Evolutionary conservation across 75 land plant genomes (phyloP).

Genomic region (Cupressus sempervirens): DNA sequence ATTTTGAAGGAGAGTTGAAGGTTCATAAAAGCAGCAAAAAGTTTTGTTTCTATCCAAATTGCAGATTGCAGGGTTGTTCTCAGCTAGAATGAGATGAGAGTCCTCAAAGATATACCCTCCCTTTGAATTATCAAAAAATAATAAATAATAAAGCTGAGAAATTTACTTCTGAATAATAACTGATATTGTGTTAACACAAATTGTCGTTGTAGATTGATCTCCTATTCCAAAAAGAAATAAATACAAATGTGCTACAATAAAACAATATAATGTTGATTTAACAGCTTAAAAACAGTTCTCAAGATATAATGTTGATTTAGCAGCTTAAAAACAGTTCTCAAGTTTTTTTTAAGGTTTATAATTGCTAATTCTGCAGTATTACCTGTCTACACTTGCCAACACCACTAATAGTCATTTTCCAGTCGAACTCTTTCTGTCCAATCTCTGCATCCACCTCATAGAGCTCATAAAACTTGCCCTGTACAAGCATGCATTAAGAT

Average conservation of each 20-base stretch:
- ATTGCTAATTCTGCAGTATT: background rate
- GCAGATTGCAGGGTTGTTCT: background rate
- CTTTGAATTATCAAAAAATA: background rate
- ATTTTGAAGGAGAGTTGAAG: background rate
- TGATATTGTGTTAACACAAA: background rate
- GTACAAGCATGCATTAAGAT: background rate
- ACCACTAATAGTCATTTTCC: constrained; percentile 92
- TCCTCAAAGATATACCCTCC: background rate
- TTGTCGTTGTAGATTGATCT: background rate
- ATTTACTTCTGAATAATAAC: background rate
- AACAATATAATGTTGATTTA: background rate
- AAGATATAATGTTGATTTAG: background rate
- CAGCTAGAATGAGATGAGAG: background rate
- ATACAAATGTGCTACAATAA: no score
- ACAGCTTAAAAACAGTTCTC: background rate
- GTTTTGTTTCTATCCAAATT: background rate
- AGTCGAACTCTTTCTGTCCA: constrained; percentile 92
- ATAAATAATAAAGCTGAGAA: background rate
- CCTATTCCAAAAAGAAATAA: background rate
- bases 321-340: background rate
- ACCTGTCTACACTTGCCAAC: constrained; percentile 98
- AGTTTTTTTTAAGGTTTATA: background rate
- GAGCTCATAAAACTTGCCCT: constrained; percentile 98
- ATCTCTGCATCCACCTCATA: constrained; percentile 97
- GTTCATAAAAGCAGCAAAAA: background rate